Evolutionary conservation across 2,329 filamentous ascomycete species (phyloP).

Genomic region (Beauveria brongniartii): DNA sequence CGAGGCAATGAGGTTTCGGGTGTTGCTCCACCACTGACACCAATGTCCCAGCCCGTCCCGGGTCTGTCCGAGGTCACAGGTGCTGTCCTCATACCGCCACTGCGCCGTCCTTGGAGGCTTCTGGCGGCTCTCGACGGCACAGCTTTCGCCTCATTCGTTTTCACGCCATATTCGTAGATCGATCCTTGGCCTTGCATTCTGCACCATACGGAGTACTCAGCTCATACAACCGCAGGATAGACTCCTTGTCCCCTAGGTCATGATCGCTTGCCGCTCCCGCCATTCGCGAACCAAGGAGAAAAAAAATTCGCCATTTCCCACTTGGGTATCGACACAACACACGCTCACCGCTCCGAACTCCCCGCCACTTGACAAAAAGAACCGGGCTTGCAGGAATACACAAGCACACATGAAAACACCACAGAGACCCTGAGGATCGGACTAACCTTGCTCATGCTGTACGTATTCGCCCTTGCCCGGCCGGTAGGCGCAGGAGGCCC

Average conservation of each 20-base stretch:
- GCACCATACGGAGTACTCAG: not conserved
- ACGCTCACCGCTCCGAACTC: not conserved
- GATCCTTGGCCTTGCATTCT: too few relatives aligned
- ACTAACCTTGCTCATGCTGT: conserved; percentile 33
- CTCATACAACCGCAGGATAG: not conserved
- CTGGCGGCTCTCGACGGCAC: not conserved
- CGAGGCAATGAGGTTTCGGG: not conserved
- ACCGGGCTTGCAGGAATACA: not conserved
- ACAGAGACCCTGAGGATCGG: not conserved
- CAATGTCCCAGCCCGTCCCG: conserved; percentile 4
- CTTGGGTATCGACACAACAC: not conserved
- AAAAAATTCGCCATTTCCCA: not conserved
- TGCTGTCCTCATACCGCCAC: not conserved
- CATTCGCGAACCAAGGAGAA: not conserved
- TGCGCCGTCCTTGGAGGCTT: not conserved
- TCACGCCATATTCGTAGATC: not conserved
- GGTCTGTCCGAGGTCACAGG: conserved; percentile 9
- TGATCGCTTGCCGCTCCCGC: not conserved
- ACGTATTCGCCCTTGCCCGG: conserved; percentile 29
- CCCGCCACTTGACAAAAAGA: not conserved
- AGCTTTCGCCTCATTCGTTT: not conserved
- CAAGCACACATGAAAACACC: conserved; percentile 2
- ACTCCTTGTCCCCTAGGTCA: not conserved
- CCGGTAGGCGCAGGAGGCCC: conserved; percentile 25
- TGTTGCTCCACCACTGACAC: not conserved